phyloP scores from a whole-genome alignment of 257 asterid species.

The Primulina huaijiensis region DNA sequence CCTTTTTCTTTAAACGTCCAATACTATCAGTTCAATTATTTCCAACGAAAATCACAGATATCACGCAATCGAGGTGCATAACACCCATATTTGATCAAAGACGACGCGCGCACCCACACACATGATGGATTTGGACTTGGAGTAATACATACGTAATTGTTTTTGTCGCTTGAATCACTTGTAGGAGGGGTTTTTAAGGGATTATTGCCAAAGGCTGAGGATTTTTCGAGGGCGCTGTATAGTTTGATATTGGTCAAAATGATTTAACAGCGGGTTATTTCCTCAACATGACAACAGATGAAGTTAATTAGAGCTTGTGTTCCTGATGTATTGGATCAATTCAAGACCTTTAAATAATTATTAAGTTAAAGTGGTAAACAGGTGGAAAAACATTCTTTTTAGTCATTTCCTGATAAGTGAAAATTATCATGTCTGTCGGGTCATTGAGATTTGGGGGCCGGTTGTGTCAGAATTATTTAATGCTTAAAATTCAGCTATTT shows the following conservation, averaged over 20 bases:
- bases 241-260: conserved; percentile 87
- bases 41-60: conserved; percentile 55
- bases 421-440: not conserved
- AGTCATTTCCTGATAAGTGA: not conserved
- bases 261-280: conserved; percentile 73
- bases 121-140: not conserved
- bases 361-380: conserved; percentile 45
- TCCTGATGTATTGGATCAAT: conserved; percentile 70
- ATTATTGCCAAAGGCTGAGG: conserved; percentile 47
- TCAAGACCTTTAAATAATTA: conserved; percentile 42
- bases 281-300: conserved; percentile 66
- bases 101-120: not conserved
- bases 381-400: not conserved
- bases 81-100: not conserved
- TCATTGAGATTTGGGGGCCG: not conserved
- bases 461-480: not conserved
- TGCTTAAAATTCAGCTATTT: not conserved
- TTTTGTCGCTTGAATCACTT: not conserved
- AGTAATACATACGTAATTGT: no score
- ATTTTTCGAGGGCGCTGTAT: conserved; percentile 57
- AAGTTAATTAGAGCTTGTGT: conserved; percentile 68
- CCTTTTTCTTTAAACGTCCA: conserved; percentile 79
- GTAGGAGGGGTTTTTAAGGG: conserved; percentile 48
- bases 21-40: conserved; percentile 51
- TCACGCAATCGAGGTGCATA: conserved; percentile 48